Percentiles rank a stretch among this genome's conserved stretches.
Evolutionary conservation across 495 filamentous ascomycete species (phyloP).

Genomic region (Neurospora tetrasperma): DNA sequence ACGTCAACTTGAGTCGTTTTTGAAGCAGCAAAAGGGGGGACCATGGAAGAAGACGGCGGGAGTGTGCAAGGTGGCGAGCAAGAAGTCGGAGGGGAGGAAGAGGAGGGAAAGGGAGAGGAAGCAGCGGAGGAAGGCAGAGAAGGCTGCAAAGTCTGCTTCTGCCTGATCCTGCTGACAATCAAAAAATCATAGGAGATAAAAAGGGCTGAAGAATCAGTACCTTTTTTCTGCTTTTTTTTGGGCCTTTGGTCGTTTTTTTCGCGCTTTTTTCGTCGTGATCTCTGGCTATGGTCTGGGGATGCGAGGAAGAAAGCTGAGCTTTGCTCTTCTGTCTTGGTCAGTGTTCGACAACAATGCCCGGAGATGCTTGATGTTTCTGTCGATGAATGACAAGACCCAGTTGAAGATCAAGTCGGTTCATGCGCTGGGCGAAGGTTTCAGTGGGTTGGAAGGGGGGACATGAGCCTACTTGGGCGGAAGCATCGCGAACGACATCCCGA

Average conservation of each 20-base stretch:
- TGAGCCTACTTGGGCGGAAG: background rate
- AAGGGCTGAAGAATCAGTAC: background rate
- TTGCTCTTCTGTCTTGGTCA: background rate
- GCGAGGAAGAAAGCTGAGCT: background rate
- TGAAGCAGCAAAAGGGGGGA: background rate
- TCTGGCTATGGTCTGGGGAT: background rate
- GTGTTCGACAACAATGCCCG: background rate
- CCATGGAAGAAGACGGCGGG: too few relatives aligned
- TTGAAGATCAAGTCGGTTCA: background rate
- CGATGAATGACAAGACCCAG: background rate
- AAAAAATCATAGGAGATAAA: background rate
- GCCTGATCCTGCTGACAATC: background rate
- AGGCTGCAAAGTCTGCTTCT: background rate
- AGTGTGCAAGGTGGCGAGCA: background rate
- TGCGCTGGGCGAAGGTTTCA: background rate
- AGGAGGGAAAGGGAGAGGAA: background rate
- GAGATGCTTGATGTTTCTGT: background rate
- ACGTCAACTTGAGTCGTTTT: too few relatives aligned
- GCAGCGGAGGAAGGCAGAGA: background rate
- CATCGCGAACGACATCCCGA: background rate
- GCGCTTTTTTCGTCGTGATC: background rate
- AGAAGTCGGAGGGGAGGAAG: background rate
- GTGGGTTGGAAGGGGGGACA: background rate
- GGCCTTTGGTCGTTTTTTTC: background rate
- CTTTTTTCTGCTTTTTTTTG: background rate